Evolutionary conservation across 805 yeast genomes (phyloP), one percentile per base, ranked within the genome.

Genomic region (Ogataea methylovora): DNA sequence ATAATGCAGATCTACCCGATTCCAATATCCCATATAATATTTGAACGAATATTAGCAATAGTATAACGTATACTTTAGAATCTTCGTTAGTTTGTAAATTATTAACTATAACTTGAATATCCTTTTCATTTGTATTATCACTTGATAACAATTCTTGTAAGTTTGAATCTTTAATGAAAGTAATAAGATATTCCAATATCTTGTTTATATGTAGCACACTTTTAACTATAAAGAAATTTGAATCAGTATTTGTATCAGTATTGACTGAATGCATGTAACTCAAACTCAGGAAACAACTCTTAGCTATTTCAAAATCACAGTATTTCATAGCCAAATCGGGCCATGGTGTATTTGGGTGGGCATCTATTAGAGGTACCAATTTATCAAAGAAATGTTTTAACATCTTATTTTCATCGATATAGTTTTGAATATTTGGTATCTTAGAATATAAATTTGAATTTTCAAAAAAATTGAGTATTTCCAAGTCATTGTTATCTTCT

Each of bases 291-390:
- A 70, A 68, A 36, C 76, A 69, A 43, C 69, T 61, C 30, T 69
- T 55, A 0, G 72, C 73, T 14, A 70, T 61, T 37, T 65, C 68
- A 37, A 62, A 65, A 45, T 68, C 73, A 42, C 75, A 69, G 39
- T 69, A 66, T 33, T 65, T 57, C 33, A 70, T 43, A 0, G 75
- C 73, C 33, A 69, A 44, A 30, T 63, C 65, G 0, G 74, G 74
- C 75, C 74, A 61, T 26, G 59, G 58, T 0, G 74, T 73, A 40
- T 64, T 69, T 0, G 69, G 68, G 45, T 65, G 69, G 2, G 39
- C 33, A 8, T 40, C 42, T 8, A 69, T 46, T 12, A 66, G 40
- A 0, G 74, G 73, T 8, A 70, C 42, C 19, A 70, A 49, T 37
- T 61, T 60, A 35, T 65, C 60, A 49, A 69, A 69, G 40, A 70